Evolutionary conservation across 75 land plant species (phyloP).

Genomic region (Adiantum capillusveneris): DNA sequence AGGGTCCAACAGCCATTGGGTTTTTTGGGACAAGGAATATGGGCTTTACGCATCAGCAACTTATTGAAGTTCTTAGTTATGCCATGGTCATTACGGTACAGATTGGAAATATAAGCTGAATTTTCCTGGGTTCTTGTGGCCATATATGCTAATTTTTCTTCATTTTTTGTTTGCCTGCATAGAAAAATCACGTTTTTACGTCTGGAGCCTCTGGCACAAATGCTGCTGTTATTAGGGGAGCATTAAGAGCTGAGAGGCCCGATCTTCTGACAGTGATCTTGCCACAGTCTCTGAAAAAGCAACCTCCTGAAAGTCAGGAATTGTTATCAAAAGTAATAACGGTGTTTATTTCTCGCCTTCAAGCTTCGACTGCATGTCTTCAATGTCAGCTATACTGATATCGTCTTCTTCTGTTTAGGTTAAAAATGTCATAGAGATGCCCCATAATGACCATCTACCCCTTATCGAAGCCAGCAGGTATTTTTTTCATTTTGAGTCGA

Average conservation of each 20-base stretch:
- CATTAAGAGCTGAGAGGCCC: conserved; percentile 93
- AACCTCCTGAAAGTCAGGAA: conserved; percentile 97
- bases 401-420: conserved; percentile 48
- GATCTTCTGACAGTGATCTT: conserved; percentile 90
- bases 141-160: too few relatives aligned
- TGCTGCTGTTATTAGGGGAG: conserved; percentile 98
- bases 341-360: not conserved
- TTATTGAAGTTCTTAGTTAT: conserved; percentile 96
- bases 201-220: conserved; percentile 98
- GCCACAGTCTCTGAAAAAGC: conserved; percentile 87
- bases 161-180: conserved; percentile 11
- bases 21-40: conserved; percentile 97
- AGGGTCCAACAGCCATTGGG: conserved; percentile 91
- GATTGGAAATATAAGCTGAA: not conserved
- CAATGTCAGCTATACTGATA: not conserved
- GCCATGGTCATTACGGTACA: conserved; percentile 96
- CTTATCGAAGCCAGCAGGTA: conserved; percentile 98
- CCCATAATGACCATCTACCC: conserved; percentile 88
- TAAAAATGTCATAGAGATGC: conserved; percentile 89
- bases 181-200: conserved; percentile 96
- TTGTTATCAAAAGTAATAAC: conserved; percentile 53
- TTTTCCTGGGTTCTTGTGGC: not conserved
- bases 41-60: conserved; percentile 99
- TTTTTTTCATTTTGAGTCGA: conserved; percentile 3
- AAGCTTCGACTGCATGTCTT: too few relatives aligned